A percentile compares a stretch with the other conserved stretches of the same genome.
phyloP scores from a whole-genome alignment of 2,329 filamentous ascomycete species.

The Penicillium concentricum region DNA sequence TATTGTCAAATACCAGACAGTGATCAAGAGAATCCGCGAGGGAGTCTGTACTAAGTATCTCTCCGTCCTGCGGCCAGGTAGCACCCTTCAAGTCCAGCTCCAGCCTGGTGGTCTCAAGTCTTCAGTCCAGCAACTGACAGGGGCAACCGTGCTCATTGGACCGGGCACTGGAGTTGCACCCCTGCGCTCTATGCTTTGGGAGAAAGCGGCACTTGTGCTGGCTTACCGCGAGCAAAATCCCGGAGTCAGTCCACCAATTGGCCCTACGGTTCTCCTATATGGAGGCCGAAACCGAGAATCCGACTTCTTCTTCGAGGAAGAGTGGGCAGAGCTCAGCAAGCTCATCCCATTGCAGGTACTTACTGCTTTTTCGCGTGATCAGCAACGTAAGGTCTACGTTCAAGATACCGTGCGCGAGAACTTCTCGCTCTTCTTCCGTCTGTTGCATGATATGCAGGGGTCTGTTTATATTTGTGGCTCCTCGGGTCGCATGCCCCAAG shows the following conservation, averaged over 20 bases:
- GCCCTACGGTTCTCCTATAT: conserved; percentile 68
- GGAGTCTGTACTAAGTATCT: conserved; percentile 91
- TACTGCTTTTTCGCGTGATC: conserved; percentile 71
- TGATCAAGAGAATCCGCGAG: conserved; percentile 77
- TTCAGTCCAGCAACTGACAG: conserved; percentile 47
- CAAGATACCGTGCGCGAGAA: conserved; percentile 61
- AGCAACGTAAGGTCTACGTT: conserved; percentile 64
- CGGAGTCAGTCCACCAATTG: conserved; percentile 30
- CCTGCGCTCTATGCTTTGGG: conserved; percentile 75
- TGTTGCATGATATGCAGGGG: conserved; percentile 53
- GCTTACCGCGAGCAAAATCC: conserved; percentile 31
- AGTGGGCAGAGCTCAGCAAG: conserved; percentile 61
- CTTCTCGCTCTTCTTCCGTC: conserved; percentile 48
- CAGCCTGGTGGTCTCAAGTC: conserved; percentile 54
- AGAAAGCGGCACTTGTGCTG: conserved; percentile 54
- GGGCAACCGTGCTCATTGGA: conserved; percentile 72
- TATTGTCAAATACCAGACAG: conserved; percentile 86
- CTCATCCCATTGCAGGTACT: conserved; percentile 53
- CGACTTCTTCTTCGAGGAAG: conserved; percentile 79
- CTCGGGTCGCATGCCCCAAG: conserved; percentile 70
- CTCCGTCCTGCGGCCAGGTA: conserved; percentile 59
- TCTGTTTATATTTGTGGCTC: conserved; percentile 55
- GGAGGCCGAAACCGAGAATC: conserved; percentile 72
- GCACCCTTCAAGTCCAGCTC: conserved; percentile 59
- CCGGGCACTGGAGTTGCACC: conserved; percentile 87